Conservation (phyloP, 1,284 basidiomycete genomes). For the Peniophora sp. region DNA sequence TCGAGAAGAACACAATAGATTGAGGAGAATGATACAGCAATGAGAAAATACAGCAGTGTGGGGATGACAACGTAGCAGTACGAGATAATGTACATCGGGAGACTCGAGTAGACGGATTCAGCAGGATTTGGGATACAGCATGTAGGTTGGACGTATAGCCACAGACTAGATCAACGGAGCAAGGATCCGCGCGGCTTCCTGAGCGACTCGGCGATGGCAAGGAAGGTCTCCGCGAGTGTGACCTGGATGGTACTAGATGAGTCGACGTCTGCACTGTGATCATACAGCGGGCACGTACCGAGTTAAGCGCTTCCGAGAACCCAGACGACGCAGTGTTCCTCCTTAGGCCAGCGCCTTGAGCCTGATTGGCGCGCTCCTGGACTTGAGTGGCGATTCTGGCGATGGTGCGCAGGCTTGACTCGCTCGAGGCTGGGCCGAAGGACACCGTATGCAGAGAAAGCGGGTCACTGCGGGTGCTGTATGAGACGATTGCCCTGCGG, state of each 20-base stretch:
- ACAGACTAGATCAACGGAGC: constrained; percentile 20
- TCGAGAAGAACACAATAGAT: no score
- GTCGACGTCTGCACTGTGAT: not conserved
- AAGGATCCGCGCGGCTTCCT: constrained; percentile 45
- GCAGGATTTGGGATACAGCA: no score
- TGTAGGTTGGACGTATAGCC: no score
- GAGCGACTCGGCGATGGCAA: constrained; percentile 54
- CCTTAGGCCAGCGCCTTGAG: constrained; percentile 29
- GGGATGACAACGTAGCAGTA: no score
- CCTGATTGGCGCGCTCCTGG: constrained; percentile 37
- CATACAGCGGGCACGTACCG: constrained; percentile 26
- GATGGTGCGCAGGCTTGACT: constrained; percentile 39
- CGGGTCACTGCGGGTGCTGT: constrained; percentile 32
- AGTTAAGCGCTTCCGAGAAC: constrained; percentile 45
- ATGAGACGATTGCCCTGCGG: not conserved
- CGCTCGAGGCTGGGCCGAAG: constrained; percentile 34
- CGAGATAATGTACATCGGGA: no score
- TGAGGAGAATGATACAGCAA: no score
- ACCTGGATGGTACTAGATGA: constrained; percentile 27
- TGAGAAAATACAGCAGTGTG: no score
- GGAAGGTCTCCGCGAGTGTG: constrained; percentile 50
- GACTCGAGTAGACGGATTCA: no score
- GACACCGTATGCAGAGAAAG: constrained; percentile 54
- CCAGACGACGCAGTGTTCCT: constrained; percentile 33
- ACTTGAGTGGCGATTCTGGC: constrained; percentile 41